Conservation (phyloP, 306 rosid species). For the Rosa rugosa region DNA sequence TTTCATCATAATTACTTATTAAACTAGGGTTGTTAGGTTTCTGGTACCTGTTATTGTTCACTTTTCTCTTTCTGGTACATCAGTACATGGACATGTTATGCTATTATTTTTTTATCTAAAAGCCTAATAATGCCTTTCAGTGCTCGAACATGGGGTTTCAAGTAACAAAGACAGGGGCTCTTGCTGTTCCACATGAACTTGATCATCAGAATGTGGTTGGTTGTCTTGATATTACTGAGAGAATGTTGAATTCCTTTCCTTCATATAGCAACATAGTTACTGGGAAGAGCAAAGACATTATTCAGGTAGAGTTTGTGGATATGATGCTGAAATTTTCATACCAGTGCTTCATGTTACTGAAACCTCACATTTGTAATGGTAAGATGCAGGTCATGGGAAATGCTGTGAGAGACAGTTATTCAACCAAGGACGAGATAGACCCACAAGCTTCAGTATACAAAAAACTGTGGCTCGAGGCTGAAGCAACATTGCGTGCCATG, state of each 20-base stretch:
- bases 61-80: background rate
- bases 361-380: slow-evolving; percentile 16
- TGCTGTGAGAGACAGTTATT: slow-evolving; percentile 33
- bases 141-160: slow-evolving; percentile 35
- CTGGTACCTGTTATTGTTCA: background rate
- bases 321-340: slow-evolving; percentile 7
- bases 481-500: slow-evolving; percentile 51
- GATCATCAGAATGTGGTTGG: slow-evolving; percentile 27
- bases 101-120: slow-evolving; percentile 7
- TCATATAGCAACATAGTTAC: slow-evolving; percentile 34
- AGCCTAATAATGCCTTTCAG: slow-evolving; percentile 38
- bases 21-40: background rate
- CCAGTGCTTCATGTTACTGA: slow-evolving; percentile 13
- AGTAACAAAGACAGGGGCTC: slow-evolving; percentile 32
- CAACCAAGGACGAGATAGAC: slow-evolving; percentile 39
- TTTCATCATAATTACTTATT: background rate
- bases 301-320: slow-evolving; percentile 39
- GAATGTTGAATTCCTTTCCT: slow-evolving; percentile 31
- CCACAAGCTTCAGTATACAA: slow-evolving; percentile 44
- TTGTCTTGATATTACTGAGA: slow-evolving; percentile 31
- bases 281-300: slow-evolving; percentile 38
- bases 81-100: background rate
- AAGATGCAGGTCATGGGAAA: slow-evolving; percentile 43
- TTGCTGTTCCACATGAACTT: slow-evolving; percentile 28
- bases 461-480: slow-evolving; percentile 66